Evolutionary conservation across 2,329 filamentous ascomycete genomes (phyloP).

Genomic region (Phaeosphaeriaceae sp.): DNA sequence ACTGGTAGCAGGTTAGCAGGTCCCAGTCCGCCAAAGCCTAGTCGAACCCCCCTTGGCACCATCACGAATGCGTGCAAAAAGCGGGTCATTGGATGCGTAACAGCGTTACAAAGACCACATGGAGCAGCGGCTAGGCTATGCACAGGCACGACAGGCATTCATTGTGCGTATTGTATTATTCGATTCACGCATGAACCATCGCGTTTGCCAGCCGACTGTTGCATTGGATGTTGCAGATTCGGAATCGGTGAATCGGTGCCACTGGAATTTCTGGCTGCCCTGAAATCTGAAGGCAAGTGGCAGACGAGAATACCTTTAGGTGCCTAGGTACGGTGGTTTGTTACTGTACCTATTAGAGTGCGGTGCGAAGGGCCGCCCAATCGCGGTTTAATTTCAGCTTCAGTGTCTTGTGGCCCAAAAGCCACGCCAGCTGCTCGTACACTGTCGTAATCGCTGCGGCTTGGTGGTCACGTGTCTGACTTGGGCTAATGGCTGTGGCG

Average conservation of each 20-base stretch:
- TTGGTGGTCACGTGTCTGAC: slow-evolving; percentile 11
- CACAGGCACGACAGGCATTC: slow-evolving; percentile 5
- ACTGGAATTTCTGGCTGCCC: slow-evolving; percentile 6
- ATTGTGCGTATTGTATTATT: slow-evolving; percentile 2
- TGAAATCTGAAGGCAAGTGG: slow-evolving; percentile 6
- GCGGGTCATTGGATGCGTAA: slow-evolving; percentile 15
- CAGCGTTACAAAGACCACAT: slow-evolving; percentile 16
- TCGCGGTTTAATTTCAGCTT: no score
- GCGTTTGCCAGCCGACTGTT: slow-evolving; percentile 8
- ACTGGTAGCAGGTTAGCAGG: background rate
- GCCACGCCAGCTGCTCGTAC: slow-evolving; percentile 17
- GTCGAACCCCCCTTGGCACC: slow-evolving; percentile 11
- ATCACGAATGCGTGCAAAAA: slow-evolving; percentile 9
- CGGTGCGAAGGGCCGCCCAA: no score
- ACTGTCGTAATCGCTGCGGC: slow-evolving; percentile 8
- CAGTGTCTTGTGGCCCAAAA: slow-evolving; percentile 6
- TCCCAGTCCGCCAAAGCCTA: slow-evolving; percentile 10
- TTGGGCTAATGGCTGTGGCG: slow-evolving; percentile 15
- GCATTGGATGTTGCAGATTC: slow-evolving; percentile 17
- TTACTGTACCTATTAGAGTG: no score
- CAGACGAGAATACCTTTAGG: background rate
- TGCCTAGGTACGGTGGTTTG: no score
- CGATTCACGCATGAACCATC: slow-evolving; percentile 3
- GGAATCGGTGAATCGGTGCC: no score
- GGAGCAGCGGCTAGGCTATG: slow-evolving; percentile 15